phyloP scores from a whole-genome alignment of 2,329 filamentous ascomycete species.

The Exophiala dermatitidis region DNA sequence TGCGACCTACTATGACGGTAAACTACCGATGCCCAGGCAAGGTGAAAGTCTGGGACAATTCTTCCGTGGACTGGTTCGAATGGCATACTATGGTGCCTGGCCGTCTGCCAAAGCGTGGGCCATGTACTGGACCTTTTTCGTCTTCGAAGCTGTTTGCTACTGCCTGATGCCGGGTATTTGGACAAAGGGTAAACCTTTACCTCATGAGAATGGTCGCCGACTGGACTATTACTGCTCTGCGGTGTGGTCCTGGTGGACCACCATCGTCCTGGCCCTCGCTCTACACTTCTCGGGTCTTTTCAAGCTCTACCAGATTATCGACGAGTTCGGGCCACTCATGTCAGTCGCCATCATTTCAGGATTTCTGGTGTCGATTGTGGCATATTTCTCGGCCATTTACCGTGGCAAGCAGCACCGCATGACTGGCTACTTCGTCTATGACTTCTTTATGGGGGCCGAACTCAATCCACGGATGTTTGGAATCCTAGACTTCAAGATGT shows the following conservation, averaged over 20 bases:
- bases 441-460: conserved; percentile 88
- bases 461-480: conserved; percentile 80
- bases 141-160: conserved; percentile 78
- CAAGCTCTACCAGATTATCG: conserved; percentile 82
- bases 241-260: conserved; percentile 79
- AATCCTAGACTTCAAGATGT: conserved; percentile 88
- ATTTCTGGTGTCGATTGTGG: conserved; percentile 71
- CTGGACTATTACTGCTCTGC: conserved; percentile 92
- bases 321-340: conserved; percentile 90
- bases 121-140: conserved; percentile 91
- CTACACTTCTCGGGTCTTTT: conserved; percentile 81
- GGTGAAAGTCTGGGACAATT: conserved; percentile 67
- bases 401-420: conserved; percentile 85
- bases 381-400: conserved; percentile 74
- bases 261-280: conserved; percentile 60
- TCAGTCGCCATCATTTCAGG: conserved; percentile 89
- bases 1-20: conserved; percentile 82
- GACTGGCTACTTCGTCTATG: conserved; percentile 73
- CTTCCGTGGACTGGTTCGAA: conserved; percentile 57
- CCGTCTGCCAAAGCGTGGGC: conserved; percentile 75
- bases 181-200: conserved; percentile 78
- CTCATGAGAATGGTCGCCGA: conserved; percentile 74
- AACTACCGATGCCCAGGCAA: conserved; percentile 60
- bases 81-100: conserved; percentile 78
- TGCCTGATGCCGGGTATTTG: conserved; percentile 79